Evolutionary conservation across 129 eudicot species (phyloP), one percentile per base, ranked within the genome.

Genomic region (Logfia minima): DNA sequence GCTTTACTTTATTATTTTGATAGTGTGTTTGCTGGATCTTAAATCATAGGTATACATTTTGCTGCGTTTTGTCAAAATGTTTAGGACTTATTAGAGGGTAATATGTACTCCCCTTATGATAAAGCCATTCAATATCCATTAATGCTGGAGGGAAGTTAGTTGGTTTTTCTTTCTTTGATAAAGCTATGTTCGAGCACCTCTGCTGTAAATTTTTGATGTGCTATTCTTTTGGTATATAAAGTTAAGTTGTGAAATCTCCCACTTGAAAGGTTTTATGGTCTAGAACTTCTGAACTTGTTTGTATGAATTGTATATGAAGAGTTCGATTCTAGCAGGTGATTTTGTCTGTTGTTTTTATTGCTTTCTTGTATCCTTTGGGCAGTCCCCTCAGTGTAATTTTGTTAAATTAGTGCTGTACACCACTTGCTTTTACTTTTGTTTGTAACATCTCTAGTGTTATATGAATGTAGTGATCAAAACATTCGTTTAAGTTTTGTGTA

Each of bases 401-500:
- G 26, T 6, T 53, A 56, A 56, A 18, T 5, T 18, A 5, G n/a
- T 5, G 8, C 6, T 56, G 17, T 56, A 7, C 62, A 56, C 24
- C 24, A 56, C 23, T 56, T 56, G 62, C 62, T n/a, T 19, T 56
- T 56, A 32, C 77, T 73, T 72, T 41, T 72, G 52, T 72, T 37
- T 37, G 37, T 34, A 74, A 74, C 53, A 6, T 58, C 68, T 74
- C 37, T 37, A 37, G 78, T 41, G 51, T 48, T 17, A 52, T 71
- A 28, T 28, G 41, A 28, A 52, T 28, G 17, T 51, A 52, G 17
- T 28, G 28, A 17, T 3, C 19, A n/a, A 26, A 71, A 52, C 43
- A 26, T 70, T 24, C 39, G 18, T 52, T 18, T 16, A 73, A 5
- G 55, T 58, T 55, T 62, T 62, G 28, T 39, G 18, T 14, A 4